Conservation (phyloP, 2,329 filamentous ascomycete species). For the Scytalidium lignicola region DNA sequence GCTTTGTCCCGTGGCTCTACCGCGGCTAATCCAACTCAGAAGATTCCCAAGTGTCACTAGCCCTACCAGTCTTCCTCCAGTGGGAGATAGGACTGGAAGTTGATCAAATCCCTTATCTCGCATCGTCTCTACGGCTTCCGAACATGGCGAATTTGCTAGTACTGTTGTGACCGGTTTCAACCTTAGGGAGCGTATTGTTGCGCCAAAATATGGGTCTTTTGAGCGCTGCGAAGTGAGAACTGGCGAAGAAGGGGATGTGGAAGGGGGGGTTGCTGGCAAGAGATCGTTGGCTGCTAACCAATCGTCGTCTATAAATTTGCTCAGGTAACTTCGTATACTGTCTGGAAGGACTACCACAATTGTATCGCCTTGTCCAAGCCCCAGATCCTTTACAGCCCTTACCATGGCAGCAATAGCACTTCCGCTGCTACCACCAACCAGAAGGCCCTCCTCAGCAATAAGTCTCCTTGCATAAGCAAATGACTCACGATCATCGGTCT, state of each 20-base stretch:
- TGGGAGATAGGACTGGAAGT: slow-evolving; percentile 76
- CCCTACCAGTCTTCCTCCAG: slow-evolving; percentile 72
- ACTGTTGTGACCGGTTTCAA: slow-evolving; percentile 93
- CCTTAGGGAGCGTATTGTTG: slow-evolving; percentile 76
- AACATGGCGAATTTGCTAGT: slow-evolving; percentile 62
- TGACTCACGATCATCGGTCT: slow-evolving; percentile 88
- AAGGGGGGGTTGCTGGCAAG: slow-evolving; percentile 56
- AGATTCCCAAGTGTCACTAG: slow-evolving; percentile 94
- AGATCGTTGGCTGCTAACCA: slow-evolving; percentile 97
- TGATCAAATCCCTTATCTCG: slow-evolving; percentile 98
- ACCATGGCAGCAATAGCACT: slow-evolving; percentile 83
- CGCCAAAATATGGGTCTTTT: slow-evolving; percentile 67
- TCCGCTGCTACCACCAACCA: slow-evolving; percentile 90
- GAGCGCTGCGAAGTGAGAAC: slow-evolving; percentile 31
- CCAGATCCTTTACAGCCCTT: slow-evolving; percentile 68
- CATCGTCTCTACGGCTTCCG: slow-evolving; percentile 95
- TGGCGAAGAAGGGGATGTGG: slow-evolving; percentile 33
- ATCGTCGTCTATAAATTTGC: slow-evolving; percentile 98
- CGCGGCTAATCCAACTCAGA: slow-evolving; percentile 81
- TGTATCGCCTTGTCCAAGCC: slow-evolving; percentile 76
- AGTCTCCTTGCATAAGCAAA: slow-evolving; percentile 86
- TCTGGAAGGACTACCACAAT: slow-evolving; percentile 91
- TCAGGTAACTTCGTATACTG: slow-evolving; percentile 94
- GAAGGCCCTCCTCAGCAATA: slow-evolving; percentile 88
- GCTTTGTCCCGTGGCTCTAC: slow-evolving; percentile 68